Conservation (phyloP, 768 basidiomycete species). For the Leccinum boreale region DNA sequence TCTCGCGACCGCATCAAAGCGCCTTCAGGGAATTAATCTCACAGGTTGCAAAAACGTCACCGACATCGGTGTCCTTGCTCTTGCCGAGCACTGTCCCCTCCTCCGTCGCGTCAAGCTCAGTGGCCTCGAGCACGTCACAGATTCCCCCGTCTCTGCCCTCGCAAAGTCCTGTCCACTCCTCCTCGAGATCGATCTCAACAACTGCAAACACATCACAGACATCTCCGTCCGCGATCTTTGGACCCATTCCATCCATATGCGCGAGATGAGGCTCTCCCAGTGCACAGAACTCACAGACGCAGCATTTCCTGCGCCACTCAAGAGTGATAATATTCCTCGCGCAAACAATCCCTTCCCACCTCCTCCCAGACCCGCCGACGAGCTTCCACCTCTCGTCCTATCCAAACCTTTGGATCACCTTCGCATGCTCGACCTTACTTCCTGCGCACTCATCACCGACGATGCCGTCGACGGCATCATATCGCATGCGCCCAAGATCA, state of each 20-base stretch:
- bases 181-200: slow-evolving; percentile 91
- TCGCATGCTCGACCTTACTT: slow-evolving; percentile 90
- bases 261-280: slow-evolving; percentile 85
- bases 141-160: slow-evolving; percentile 70
- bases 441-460: slow-evolving; percentile 78
- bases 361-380: slow-evolving; percentile 36
- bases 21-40: slow-evolving; percentile 90
- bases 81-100: slow-evolving; percentile 71
- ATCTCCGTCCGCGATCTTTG: slow-evolving; percentile 79
- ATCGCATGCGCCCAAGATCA: slow-evolving; percentile 75
- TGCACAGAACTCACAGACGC: slow-evolving; percentile 76
- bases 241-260: slow-evolving; percentile 75
- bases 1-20: slow-evolving; percentile 65
- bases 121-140: slow-evolving; percentile 71
- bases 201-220: slow-evolving; percentile 77
- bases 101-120: slow-evolving; percentile 90
- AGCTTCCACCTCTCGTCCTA: slow-evolving; percentile 65
- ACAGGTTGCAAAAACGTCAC: slow-evolving; percentile 79
- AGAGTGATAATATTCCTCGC: slow-evolving; percentile 34
- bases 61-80: slow-evolving; percentile 69
- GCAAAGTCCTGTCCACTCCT: slow-evolving; percentile 79
- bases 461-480: slow-evolving; percentile 81
- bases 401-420: slow-evolving; percentile 73
- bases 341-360: slow-evolving; percentile 42
- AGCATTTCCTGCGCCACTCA: slow-evolving; percentile 77